Conservation (phyloP, 2,329 filamentous ascomycete species). For the Geosmithia putterillii region DNA sequence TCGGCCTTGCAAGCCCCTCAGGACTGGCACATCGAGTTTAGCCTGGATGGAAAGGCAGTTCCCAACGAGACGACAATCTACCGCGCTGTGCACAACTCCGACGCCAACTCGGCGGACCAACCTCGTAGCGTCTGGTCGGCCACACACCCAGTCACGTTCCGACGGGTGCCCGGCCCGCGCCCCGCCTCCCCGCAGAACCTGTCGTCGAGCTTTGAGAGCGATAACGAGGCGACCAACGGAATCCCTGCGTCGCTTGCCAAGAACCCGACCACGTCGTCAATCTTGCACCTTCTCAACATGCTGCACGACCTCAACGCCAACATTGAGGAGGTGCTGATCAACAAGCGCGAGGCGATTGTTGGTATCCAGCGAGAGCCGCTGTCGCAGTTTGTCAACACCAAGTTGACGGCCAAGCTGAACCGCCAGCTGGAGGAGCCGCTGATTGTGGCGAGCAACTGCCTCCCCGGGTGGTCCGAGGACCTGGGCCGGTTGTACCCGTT, state of each 20-base stretch:
- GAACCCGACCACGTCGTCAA: constrained; percentile 73
- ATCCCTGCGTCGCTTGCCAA: constrained; percentile 73
- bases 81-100: constrained; percentile 68
- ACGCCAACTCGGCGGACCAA: constrained; percentile 44
- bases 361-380: constrained; percentile 70
- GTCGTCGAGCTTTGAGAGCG: constrained; percentile 29
- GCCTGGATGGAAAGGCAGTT: constrained; percentile 70
- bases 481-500: constrained; percentile 89
- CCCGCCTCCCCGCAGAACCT: constrained; percentile 56
- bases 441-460: constrained; percentile 91
- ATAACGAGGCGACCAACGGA: constrained; percentile 41
- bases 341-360: constrained; percentile 54
- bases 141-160: constrained; percentile 85
- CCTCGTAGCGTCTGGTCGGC: constrained; percentile 78
- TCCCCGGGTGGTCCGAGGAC: constrained; percentile 94
- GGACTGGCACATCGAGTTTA: constrained; percentile 98
- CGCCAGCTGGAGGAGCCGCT: constrained; percentile 92
- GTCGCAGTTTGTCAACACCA: constrained; percentile 95
- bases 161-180: constrained; percentile 71
- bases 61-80: constrained; percentile 93
- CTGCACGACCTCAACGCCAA: constrained; percentile 89
- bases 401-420: constrained; percentile 94
- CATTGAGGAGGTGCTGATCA: constrained; percentile 76
- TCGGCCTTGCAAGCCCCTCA: constrained; percentile 73
- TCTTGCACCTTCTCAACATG: constrained; percentile 77